Evolutionary conservation across 1,284 basidiomycete species (phyloP).

Genomic region (Malassezia slooffiae): DNA sequence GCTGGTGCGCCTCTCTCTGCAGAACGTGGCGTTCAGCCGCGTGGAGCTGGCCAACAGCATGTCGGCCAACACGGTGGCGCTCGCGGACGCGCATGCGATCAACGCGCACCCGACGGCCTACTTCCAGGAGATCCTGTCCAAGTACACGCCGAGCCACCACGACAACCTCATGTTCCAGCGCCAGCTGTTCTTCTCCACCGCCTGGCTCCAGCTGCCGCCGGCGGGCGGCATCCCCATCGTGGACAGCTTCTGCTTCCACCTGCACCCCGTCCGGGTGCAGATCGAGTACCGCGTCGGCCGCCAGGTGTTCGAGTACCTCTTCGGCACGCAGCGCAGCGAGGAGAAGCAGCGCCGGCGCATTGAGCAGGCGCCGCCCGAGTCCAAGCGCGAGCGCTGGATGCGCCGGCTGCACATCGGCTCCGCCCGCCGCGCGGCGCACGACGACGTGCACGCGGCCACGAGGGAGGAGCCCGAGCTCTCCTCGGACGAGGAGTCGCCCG

Average conservation of each 20-base stretch:
- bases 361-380: slow-evolving; percentile 3
- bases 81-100: slow-evolving; percentile 69
- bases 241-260: slow-evolving; percentile 65
- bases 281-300: slow-evolving; percentile 71
- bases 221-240: slow-evolving; percentile 90
- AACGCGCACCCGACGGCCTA: slow-evolving; percentile 73
- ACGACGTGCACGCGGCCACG: neutral
- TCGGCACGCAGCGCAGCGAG: slow-evolving; percentile 46
- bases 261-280: slow-evolving; percentile 65
- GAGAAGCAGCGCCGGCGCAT: slow-evolving; percentile 22
- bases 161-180: slow-evolving; percentile 34
- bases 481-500: slow-evolving; percentile 1
- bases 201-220: slow-evolving; percentile 50
- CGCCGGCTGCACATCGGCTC: neutral
- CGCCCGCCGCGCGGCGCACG: neutral
- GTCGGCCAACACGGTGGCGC: slow-evolving; percentile 64
- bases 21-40: slow-evolving; percentile 70
- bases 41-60: slow-evolving; percentile 80
- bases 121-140: slow-evolving; percentile 79
- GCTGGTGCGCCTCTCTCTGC: slow-evolving; percentile 74
- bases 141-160: slow-evolving; percentile 45
- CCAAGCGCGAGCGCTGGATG: slow-evolving; percentile 15
- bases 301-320: slow-evolving; percentile 80
- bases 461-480: neutral
- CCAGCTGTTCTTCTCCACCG: slow-evolving; percentile 31